Conservation (phyloP, 805 yeast species). For the Metschnikowia dekortorum region DNA sequence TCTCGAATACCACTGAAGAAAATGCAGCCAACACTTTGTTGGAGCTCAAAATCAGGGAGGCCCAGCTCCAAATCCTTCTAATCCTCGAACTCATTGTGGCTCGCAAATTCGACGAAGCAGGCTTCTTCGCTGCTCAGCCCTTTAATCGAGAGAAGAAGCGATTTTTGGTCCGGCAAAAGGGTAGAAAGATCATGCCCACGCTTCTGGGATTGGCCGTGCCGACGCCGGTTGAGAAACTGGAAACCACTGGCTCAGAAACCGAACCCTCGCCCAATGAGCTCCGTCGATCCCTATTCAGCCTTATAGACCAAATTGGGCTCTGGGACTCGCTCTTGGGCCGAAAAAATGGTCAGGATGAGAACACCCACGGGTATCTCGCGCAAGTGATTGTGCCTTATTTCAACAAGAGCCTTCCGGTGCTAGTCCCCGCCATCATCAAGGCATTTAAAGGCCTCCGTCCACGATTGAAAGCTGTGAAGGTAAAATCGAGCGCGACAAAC, state of each 20-base stretch:
- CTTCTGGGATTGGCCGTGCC: conserved; percentile 38
- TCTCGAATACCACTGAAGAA: conserved; percentile 11
- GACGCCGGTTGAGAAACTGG: conserved; percentile 2
- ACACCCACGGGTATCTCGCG: conserved; percentile 45
- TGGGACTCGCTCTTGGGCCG: conserved; percentile 47
- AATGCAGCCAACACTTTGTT: conserved; percentile 26
- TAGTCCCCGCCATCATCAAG: conserved; percentile 42
- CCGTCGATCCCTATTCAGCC: conserved; percentile 33
- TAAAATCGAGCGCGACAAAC: conserved; percentile 15
- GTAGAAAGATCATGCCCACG: conserved; percentile 34
- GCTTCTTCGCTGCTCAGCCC: conserved; percentile 21
- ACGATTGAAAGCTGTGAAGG: conserved; percentile 16
- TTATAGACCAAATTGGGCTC: conserved; percentile 50
- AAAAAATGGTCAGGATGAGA: conserved; percentile 30
- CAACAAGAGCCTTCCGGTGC: conserved; percentile 43
- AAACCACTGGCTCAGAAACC: neutral
- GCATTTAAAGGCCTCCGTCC: conserved; percentile 44
- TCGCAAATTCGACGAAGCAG: conserved; percentile 32
- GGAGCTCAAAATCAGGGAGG: conserved; percentile 50
- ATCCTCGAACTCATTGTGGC: conserved; percentile 42
- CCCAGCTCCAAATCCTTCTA: conserved; percentile 50
- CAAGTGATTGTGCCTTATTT: conserved; percentile 53
- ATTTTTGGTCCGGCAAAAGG: conserved; percentile 20
- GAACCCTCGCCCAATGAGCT: conserved; percentile 12
- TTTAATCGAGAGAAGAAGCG: conserved; percentile 11